These are phyloP conservation scores for Rhynchosporium graminicola DNA, from an alignment of 2,329 filamentous ascomycete species.

Conservation along the genomic window DNA sequence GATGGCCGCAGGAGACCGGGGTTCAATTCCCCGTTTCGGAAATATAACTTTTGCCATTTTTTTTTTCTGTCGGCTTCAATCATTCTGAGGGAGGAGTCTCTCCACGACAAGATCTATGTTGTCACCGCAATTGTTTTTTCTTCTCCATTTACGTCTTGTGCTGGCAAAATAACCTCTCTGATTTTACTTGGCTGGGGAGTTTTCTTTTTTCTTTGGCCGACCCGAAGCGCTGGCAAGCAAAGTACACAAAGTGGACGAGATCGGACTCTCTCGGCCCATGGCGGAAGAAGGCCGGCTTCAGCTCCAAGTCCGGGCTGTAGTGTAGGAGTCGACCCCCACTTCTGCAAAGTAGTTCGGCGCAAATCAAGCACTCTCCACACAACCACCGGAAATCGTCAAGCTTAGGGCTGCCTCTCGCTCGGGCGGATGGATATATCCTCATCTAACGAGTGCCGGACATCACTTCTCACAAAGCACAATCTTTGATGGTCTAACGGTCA, in stretches of 20 bases:
- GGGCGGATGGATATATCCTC: background rate
- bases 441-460: background rate
- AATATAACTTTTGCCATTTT: background rate
- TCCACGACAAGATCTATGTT: no score
- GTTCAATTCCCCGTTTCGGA: constrained; percentile 15
- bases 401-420: background rate
- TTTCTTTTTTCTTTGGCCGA: background rate
- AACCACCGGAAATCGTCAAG: background rate
- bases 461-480: constrained; percentile 13
- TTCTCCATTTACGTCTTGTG: no score
- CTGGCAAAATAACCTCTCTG: background rate
- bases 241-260: background rate
- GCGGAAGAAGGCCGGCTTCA: no score
- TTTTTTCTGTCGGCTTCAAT: background rate
- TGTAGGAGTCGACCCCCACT: no score
- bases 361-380: background rate
- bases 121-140: no score
- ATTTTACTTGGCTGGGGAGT: background rate
- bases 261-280: background rate
- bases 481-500: constrained; percentile 43
- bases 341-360: no score
- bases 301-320: no score
- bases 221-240: background rate
- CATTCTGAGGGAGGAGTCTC: no score
- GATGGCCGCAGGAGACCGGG: constrained; percentile 8